Evolutionary conservation across 495 filamentous ascomycete species (phyloP).

Genomic region (Margaritispora aquatica): DNA sequence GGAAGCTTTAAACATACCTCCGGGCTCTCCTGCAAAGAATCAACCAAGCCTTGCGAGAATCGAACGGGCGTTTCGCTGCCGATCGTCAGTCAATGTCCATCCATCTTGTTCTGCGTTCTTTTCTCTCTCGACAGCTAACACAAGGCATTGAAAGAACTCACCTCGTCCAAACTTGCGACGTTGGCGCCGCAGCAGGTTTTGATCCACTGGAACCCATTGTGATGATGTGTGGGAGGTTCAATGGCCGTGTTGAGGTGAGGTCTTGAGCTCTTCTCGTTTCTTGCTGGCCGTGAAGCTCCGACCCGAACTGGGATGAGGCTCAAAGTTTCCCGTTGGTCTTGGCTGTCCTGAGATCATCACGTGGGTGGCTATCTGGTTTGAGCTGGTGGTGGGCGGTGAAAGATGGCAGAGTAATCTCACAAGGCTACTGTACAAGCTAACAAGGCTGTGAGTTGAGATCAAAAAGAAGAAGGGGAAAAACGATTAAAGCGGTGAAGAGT

Average conservation of each 20-base stretch:
- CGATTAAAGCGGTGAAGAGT: not conserved
- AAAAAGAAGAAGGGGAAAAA: not conserved
- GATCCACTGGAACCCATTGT: slow-evolving; percentile 24
- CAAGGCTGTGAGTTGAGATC: not conserved
- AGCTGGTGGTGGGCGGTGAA: not conserved
- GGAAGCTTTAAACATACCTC: slow-evolving; percentile 52
- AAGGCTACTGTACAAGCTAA: no score
- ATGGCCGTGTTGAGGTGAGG: slow-evolving; percentile 8
- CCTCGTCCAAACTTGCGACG: slow-evolving; percentile 24
- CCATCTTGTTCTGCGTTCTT: no score
- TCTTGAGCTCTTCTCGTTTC: not conserved
- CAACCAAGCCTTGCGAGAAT: slow-evolving; percentile 78
- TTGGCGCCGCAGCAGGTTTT: slow-evolving; percentile 16
- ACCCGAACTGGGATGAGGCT: no score
- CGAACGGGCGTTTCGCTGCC: slow-evolving; percentile 73
- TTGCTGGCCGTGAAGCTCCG: no score
- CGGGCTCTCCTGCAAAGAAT: slow-evolving; percentile 72
- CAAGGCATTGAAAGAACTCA: slow-evolving; percentile 3
- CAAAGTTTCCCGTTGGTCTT: no score
- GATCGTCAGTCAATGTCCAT: no score
- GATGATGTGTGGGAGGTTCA: slow-evolving; percentile 12
- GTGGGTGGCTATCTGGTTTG: not conserved
- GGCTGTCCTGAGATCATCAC: not conserved
- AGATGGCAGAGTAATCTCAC: no score
- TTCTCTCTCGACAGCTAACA: no score